These are phyloP conservation scores for Drechslera avenae DNA, from an alignment of 2,329 filamentous ascomycete species.

Conservation along the genomic window DNA sequence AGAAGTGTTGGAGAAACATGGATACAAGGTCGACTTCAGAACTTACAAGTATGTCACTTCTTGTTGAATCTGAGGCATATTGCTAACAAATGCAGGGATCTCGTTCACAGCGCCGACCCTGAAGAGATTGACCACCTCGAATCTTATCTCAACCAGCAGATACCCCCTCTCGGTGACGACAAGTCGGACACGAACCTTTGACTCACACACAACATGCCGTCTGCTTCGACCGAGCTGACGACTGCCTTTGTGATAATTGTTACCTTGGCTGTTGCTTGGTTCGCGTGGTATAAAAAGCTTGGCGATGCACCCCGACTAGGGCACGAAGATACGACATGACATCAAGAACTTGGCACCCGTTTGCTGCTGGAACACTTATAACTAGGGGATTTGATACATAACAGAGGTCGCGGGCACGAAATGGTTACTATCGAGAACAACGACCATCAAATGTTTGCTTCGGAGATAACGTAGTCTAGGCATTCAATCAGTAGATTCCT, in stretches of 20 bases:
- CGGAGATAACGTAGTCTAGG: not conserved
- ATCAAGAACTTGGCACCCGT: not conserved
- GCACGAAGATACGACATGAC: not conserved
- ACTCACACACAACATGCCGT: conserved; percentile 23
- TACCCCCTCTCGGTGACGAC: conserved; percentile 56
- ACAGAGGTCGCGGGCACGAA: not conserved
- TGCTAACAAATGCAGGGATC: conserved; percentile 56
- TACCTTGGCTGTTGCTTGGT: conserved; percentile 31
- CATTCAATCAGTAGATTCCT: not conserved
- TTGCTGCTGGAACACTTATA: not conserved
- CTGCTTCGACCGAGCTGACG: conserved; percentile 16
- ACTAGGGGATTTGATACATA: not conserved
- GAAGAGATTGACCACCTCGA: conserved; percentile 85
- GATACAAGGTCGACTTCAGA: conserved; percentile 75
- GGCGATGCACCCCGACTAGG: not conserved
- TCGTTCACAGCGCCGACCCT: conserved; percentile 76
- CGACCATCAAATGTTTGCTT: no score
- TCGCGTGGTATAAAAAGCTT: conserved; percentile 34
- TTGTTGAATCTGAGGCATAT: no score
- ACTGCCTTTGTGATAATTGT: conserved; percentile 34
- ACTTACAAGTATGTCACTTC: conserved; percentile 67
- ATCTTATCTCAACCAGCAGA: conserved; percentile 59
- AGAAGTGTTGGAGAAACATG: conserved; percentile 69
- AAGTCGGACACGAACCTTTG: conserved; percentile 39
- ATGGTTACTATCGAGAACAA: not conserved